Evolutionary conservation across 1,284 basidiomycete genomes (phyloP), one percentile per base, ranked within the genome.

Genomic region (Austropuccinia psidii): DNA sequence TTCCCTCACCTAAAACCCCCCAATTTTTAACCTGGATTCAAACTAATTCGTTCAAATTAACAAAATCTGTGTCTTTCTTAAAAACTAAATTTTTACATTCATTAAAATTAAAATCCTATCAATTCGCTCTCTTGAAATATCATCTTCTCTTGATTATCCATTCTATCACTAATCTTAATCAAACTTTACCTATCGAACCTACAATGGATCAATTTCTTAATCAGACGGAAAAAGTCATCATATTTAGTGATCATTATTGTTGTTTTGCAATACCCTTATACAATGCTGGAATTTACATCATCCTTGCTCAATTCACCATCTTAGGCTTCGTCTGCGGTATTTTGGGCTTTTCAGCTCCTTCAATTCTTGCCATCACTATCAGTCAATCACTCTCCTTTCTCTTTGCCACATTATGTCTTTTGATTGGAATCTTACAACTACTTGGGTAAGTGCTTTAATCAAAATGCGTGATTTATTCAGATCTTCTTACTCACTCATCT

Each of bases 191-290:
- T 17, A 27, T 45, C 27, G 24, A 43, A 29, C 21, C 21, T 39
- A 29, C 21, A 68, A 8, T 29, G 3, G 49, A 31, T 19, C 17
- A 68, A 55, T 21, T 50, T 47, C 15, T 45, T 64, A 1, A 43
- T 8, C 61, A 64, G 33, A 55, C 55, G 13, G 50, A 58, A 21
- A 49, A 70, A 7, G 50, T 41, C 8, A 11, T 49, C 13, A 50
- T 52, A 15, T 41, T 58, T 21, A 50, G 55, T 27, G 69, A 73
- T n/a, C 69, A 73, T 61, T 73, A 73, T 49, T 73, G 69, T 37
- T 73, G 69, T n/a, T 73, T 73, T 61, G 69, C 69, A 9, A 73
- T 73, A 24, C 69, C 69, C 37, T 49, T 73, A 33, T 73, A 73
- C 19, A 73, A 73, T n/a, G 45, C 50, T 27, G 69, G 69, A 1